Conservation (phyloP, 2,329 filamentous ascomycete genomes). For the Fusarium secorum region DNA sequence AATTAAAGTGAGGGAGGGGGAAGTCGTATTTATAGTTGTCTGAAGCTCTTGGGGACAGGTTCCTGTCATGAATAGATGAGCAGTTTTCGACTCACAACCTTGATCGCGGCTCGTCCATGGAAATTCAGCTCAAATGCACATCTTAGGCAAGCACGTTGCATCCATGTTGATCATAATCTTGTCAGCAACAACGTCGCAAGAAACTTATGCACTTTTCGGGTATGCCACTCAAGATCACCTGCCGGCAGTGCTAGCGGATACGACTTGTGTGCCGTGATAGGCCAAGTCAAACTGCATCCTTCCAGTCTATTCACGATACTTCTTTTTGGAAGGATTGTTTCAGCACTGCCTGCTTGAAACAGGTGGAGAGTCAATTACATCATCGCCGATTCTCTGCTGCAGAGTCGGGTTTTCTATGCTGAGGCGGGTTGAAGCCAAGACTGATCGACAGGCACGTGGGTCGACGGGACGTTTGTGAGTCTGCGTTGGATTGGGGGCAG, state of each 20-base stretch:
- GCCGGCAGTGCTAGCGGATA: neutral
- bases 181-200: neutral
- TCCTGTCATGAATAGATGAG: neutral
- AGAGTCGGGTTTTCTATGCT: neutral
- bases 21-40: neutral
- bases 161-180: conserved; percentile 2
- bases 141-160: neutral
- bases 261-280: neutral
- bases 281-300: neutral
- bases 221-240: neutral
- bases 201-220: neutral
- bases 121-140: neutral
- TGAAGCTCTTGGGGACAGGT: neutral
- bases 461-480: neutral
- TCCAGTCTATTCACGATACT: neutral
- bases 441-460: conserved; percentile 25
- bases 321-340: neutral
- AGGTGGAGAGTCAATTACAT: conserved; percentile 3
- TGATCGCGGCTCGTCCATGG: neutral
- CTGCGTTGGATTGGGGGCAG: neutral
- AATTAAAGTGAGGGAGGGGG: neutral
- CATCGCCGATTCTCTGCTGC: neutral
- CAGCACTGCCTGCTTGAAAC: neutral
- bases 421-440: conserved; percentile 4
- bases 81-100: neutral